Conservation (phyloP, 257 asterid genomes). For the Primulina huaijiensis region DNA sequence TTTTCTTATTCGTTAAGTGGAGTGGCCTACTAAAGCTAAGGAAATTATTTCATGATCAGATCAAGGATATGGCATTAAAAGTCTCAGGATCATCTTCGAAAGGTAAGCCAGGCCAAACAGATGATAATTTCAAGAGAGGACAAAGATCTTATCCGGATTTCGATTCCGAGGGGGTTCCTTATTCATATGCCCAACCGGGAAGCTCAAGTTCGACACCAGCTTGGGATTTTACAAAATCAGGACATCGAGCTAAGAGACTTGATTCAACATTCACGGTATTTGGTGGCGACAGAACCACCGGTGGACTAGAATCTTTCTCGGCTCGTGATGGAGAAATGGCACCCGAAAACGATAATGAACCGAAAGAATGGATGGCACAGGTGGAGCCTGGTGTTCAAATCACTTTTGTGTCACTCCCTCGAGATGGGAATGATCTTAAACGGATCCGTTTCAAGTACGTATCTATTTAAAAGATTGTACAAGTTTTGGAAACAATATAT, state of each 20-base stretch:
- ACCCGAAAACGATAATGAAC: constrained; percentile 54
- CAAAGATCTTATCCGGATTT: constrained; percentile 60
- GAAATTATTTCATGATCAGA: background rate
- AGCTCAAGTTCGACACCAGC: constrained; percentile 83
- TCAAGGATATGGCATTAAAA: constrained; percentile 15
- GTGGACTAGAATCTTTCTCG: constrained; percentile 41
- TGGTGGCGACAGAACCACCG: constrained; percentile 28
- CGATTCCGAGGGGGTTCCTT: constrained; percentile 67
- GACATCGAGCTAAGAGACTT: constrained; percentile 32
- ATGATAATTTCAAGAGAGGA: constrained; percentile 51
- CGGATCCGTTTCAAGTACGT: constrained; percentile 21
- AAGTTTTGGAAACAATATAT: background rate
- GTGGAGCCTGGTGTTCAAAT: constrained; percentile 22
- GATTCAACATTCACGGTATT: constrained; percentile 43
- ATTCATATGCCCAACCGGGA: constrained; percentile 51
- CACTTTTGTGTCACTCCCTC: constrained; percentile 15
- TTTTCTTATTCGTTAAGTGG: background rate
- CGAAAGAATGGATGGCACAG: constrained; percentile 70
- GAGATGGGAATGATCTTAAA: constrained; percentile 21
- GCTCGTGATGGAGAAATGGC: constrained; percentile 47
- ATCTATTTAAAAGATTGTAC: background rate
- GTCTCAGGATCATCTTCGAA: constrained; percentile 27
- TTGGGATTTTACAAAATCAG: constrained; percentile 64
- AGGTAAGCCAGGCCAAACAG: constrained; percentile 55
- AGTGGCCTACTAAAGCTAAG: background rate